Evolutionary conservation across 2,329 filamentous ascomycete species (phyloP), one percentile per base, ranked within the genome.

Genomic region (Microcyclospora tardicrescens): DNA sequence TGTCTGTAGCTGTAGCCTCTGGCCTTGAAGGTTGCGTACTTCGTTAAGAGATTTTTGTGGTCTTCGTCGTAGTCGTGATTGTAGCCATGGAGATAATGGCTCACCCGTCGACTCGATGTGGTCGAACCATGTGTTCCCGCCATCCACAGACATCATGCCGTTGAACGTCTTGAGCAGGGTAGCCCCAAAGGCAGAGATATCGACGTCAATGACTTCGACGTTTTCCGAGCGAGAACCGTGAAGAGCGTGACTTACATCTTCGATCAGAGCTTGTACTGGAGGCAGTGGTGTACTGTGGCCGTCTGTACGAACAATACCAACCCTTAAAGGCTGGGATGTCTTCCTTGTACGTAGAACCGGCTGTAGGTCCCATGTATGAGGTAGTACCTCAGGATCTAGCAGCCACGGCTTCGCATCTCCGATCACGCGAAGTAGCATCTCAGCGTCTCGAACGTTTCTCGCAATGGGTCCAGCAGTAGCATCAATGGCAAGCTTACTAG

Each of bases 21-120:
- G 62, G 0, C 66, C 70, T 39, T 78, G 73, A 0, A 79, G 48
- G 14, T 68, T 62, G 2, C 65, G 63, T 0, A 77, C 49, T 33
- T 71, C 63, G 0, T 66, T 59, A 3, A 77, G 52, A 0, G 61
- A 57, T 24, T 69, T 61, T 6, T 64, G 61, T 2, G 64, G 59
- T 33, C 68, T 66, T 8, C 71, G 65, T 29, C 61, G 64, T 31
- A 75, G 57, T 3, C 73, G 63, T 2, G 61, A 63, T 28, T 61
- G 57, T n/a, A 79, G 63, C 73, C 75, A 80, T 1, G 71, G 72
- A 10, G 69, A 76, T 2, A 78, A 57, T 0, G 73, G 71, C 45
- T 79, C 77, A 5, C 60, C 61, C 3, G 65, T 73, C 10, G 61
- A 55, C 37, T 74, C 71, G 16, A 80, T 59, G 5, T 74, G 59